Base-by-base conservation (phyloP, 768 basidiomycete genomes). In the Boletus subparvulus region DNA sequence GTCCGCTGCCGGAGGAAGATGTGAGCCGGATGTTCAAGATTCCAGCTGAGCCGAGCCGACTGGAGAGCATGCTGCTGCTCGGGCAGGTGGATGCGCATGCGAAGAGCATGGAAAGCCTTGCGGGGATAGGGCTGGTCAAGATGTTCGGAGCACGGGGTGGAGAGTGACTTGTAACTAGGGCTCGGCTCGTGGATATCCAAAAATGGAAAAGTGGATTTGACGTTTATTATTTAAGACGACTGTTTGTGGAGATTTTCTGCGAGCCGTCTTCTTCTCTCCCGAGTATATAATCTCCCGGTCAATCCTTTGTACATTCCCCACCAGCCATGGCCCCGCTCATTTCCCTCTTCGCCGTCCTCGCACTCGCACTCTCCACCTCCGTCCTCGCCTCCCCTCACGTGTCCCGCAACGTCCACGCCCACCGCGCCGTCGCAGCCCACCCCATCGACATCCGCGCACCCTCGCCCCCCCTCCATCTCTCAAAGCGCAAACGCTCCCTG, bases 41-140 rank as follows among this genome's bases (percentile, higher is more conserved):
- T 37, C 90, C 93, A 8, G 76, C 84, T 21, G 94, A 96, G 67
- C 94, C 94, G 24, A 93, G 85, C 69, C 83, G 94, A 56, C 73
- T 97, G 61, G 94, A 96, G 65, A 88, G 91, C 71, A 78, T 93
- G 84, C 71, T 95, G 70, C 64, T 94, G 55, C 76, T 94, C 40
- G 94, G 93, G 13, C 91, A 92, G 76, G 83, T 95, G 59, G 94
- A 96, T 72, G 90, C 83, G 9, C 86, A 90, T 62, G 89, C 87
- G 36, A 89, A 86, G 79, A 88, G 81, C 54, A 75, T 96, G 60
- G 90, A 82, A 50, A 80, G 81, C 57, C 80, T 77, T 36, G 83
- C 86, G 30, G 80, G 81, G 45, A 69, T 78, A 17, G 80, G 77
- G 24, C 71, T 96, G 56, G 87, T 90, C n/a, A 92, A 92, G 75